Evolutionary conservation across 73 alveolate genomes (phyloP).

Genomic region (Paramecium tetraurelia): DNA sequence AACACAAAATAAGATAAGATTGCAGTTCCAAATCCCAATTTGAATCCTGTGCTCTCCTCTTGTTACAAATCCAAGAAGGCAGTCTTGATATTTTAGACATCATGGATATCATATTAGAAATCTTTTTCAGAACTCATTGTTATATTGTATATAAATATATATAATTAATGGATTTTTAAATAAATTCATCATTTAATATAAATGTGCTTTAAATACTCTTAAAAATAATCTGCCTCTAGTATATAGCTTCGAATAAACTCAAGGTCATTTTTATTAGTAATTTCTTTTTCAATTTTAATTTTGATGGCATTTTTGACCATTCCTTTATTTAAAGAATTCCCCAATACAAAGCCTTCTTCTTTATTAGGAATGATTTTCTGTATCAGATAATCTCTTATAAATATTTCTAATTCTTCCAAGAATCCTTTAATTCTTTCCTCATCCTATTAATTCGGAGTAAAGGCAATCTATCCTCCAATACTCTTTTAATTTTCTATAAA

Average conservation of each 20-base stretch:
- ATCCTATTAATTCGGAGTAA: no score
- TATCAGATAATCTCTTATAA: background rate
- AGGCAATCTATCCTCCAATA: no score
- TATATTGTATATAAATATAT: background rate
- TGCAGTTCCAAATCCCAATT: conserved; percentile 1
- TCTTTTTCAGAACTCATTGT: conserved; percentile 6
- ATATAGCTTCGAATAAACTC: background rate
- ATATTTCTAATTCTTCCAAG: no score
- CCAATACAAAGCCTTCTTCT: background rate
- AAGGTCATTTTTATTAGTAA: background rate
- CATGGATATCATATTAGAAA: conserved; percentile 13
- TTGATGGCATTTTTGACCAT: background rate
- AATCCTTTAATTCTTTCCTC: no score
- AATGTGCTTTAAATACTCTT: background rate
- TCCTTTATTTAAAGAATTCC: background rate
- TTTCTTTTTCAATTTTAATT: background rate
- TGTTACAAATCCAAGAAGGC: background rate
- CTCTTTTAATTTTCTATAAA: no score
- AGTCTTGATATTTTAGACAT: background rate
- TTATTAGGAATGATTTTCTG: background rate
- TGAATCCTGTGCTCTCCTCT: conserved; percentile 12
- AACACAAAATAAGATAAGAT: background rate
- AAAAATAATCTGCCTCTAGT: background rate
- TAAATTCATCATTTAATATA: background rate
- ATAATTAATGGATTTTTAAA: background rate